Conservation (phyloP, 139 green algal species). For the Nannochloris sp. region DNA sequence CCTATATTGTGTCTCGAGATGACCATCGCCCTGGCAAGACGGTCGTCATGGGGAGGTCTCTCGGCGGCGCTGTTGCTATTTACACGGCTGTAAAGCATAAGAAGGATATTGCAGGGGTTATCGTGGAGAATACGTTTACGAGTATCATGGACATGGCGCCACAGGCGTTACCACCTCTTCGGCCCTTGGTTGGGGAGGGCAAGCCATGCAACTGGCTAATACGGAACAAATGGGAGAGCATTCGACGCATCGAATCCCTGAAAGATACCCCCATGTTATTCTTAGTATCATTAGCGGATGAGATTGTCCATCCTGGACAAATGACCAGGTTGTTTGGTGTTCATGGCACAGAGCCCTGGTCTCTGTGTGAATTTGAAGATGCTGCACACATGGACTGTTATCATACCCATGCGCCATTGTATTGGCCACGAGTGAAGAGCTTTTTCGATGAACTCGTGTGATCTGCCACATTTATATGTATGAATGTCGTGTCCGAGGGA, state of each 20-base stretch:
- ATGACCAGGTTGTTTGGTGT: constrained; percentile 55
- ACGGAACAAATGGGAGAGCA: constrained; percentile 76
- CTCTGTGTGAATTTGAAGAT: constrained; percentile 40
- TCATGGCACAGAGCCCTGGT: constrained; percentile 17
- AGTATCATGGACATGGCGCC: constrained; percentile 58
- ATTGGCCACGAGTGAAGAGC: constrained; percentile 54
- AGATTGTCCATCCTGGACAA: constrained; percentile 37
- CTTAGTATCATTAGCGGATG: constrained; percentile 43
- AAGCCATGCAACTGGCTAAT: constrained; percentile 71
- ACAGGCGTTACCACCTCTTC: constrained; percentile 47
- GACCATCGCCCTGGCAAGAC: constrained; percentile 47
- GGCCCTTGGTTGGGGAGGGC: constrained; percentile 42
- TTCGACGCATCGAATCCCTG: constrained; percentile 36
- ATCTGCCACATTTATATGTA: too few relatives aligned
- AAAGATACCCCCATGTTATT: constrained; percentile 52
- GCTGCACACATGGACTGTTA: constrained; percentile 72
- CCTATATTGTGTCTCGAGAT: constrained; percentile 33
- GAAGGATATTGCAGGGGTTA: constrained; percentile 42
- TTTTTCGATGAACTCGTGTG: constrained; percentile 11
- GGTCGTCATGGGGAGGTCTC: constrained; percentile 67
- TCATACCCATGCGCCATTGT: constrained; percentile 37
- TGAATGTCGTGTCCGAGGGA: too few relatives aligned
- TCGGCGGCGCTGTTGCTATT: constrained; percentile 76
- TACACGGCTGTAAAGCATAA: constrained; percentile 51
- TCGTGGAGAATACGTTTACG: constrained; percentile 86